Evolutionary conservation across 2,329 filamentous ascomycete species (phyloP), one percentile per base, ranked within the genome.

Genomic region (Sporothrix luriei): DNA sequence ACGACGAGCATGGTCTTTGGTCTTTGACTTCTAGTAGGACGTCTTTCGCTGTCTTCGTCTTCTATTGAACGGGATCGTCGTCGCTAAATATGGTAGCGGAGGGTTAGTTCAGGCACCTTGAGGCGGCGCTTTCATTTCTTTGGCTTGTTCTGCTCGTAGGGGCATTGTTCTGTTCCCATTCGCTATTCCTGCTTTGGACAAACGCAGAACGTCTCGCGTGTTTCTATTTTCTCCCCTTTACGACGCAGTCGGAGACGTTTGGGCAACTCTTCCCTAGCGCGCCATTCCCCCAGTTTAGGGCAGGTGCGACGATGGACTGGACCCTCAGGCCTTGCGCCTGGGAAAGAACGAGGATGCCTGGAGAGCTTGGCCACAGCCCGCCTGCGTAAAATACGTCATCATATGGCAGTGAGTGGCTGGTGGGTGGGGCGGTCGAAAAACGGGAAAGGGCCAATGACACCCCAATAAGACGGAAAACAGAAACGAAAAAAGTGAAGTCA

Each of bases 371-470:
- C 11, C 40, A 43, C 40, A 43, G 40, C 40, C 40, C 33, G 59
- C 40, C 59, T 49, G 61, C 40, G 61, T 24, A 49, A 21, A 40
- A 49, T 64, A 64, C 61, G 61, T 64, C 61, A 64, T 49, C 61
- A 64, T n/a, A 49, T 43, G 61, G 43, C 61, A 64, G 61, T 29
- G 21, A 48, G 61, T 64, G 43, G 61, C 61, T 64, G 48, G 64
- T 40, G 13, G 48, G 64, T 16, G 46, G 26, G 6, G 19, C 38
- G 29, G 48, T 14, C 46, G 29, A 24, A 51, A 21, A n/a, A 40
- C 5, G 59, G 59, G 21, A 48, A 48, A 26, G 40, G 26, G 24
- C 59, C n/a, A 48, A 19, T 7, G 40, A 29, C 21, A 33, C 11
- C 11, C 14, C 10, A 29, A 48, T 16, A n/a, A 48, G 21, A 26